Percentiles rank a stretch among this genome's conserved stretches.
Conservation (phyloP, 495 filamentous ascomycete species). For the Penicillium dipodomyicola region DNA sequence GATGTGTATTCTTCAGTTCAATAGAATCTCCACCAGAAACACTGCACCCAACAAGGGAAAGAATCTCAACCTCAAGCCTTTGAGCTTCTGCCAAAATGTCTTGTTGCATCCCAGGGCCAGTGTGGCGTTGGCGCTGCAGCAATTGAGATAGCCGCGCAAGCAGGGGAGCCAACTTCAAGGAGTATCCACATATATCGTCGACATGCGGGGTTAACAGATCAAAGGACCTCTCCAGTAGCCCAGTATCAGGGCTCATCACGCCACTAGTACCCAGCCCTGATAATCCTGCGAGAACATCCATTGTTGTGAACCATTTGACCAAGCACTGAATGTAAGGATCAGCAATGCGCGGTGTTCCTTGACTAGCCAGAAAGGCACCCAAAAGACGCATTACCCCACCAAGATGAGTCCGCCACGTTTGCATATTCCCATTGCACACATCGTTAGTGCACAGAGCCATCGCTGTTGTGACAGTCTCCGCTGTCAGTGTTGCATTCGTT, state of each 20-base stretch:
- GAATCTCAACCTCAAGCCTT: conserved; percentile 19
- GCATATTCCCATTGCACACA: conserved; percentile 37
- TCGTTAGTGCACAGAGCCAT: conserved; percentile 39
- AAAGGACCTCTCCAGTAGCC: conserved; percentile 7
- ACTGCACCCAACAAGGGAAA: conserved; percentile 12
- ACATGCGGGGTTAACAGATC: conserved; percentile 6
- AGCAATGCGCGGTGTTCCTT: not conserved
- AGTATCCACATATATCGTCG: conserved; percentile 38
- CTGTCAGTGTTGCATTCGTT: conserved; percentile 11
- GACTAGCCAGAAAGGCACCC: conserved; percentile 17
- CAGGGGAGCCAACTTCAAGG: conserved; percentile 27
- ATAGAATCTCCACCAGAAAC: conserved; percentile 4
- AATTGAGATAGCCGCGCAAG: conserved; percentile 23
- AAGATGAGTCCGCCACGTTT: conserved; percentile 31
- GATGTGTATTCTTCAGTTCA: conserved; percentile 29
- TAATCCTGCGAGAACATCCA: conserved; percentile 30
- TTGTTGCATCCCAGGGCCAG: not conserved
- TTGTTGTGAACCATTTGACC: conserved; percentile 34
- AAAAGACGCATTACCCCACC: conserved; percentile 28
- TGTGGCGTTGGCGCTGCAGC: conserved; percentile 1
- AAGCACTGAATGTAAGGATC: conserved; percentile 25
- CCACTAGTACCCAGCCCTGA: conserved; percentile 17
- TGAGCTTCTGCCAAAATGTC: conserved; percentile 6
- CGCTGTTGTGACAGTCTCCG: conserved; percentile 31
- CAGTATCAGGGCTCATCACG: conserved; percentile 5